Evolutionary conservation across 2,329 filamentous ascomycete genomes (phyloP).

Genomic region (Xylaria sp.): DNA sequence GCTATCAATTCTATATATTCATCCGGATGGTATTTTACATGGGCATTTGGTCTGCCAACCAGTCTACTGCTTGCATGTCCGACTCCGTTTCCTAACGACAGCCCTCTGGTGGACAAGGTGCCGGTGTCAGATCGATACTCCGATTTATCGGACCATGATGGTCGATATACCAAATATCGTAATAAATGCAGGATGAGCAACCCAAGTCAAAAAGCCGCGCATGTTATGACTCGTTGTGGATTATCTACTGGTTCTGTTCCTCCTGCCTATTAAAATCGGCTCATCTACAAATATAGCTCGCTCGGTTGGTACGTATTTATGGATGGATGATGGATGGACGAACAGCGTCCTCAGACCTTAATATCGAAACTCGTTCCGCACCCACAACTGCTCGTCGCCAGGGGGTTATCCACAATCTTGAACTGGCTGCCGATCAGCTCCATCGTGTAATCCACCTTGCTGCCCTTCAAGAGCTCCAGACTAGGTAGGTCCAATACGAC

Average conservation of each 20-base stretch:
- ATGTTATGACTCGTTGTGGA: background rate
- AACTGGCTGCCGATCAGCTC: constrained; percentile 89
- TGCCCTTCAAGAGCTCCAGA: constrained; percentile 88
- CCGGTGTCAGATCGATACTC: background rate
- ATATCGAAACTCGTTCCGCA: constrained; percentile 99
- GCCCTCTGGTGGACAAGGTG: background rate
- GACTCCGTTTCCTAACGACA: background rate
- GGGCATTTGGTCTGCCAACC: background rate
- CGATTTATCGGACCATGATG: background rate
- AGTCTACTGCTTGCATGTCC: background rate
- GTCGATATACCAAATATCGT: background rate
- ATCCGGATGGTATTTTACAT: constrained; percentile 12
- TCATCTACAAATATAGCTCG: constrained; percentile 6
- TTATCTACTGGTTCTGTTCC: background rate
- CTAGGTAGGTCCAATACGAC: constrained; percentile 90
- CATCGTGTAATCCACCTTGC: constrained; percentile 95
- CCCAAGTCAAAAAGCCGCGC: background rate
- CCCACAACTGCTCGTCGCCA: constrained; percentile 92
- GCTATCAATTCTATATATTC: background rate
- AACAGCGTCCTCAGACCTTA: constrained; percentile 61
- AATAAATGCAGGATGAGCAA: background rate
- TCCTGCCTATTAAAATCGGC: background rate
- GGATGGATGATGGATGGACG: too few species aligned
- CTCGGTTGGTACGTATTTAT: background rate
- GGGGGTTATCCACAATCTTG: constrained; percentile 93